phyloP scores from a whole-genome alignment of 495 filamentous ascomycete species.

The Evernia prunastri region DNA sequence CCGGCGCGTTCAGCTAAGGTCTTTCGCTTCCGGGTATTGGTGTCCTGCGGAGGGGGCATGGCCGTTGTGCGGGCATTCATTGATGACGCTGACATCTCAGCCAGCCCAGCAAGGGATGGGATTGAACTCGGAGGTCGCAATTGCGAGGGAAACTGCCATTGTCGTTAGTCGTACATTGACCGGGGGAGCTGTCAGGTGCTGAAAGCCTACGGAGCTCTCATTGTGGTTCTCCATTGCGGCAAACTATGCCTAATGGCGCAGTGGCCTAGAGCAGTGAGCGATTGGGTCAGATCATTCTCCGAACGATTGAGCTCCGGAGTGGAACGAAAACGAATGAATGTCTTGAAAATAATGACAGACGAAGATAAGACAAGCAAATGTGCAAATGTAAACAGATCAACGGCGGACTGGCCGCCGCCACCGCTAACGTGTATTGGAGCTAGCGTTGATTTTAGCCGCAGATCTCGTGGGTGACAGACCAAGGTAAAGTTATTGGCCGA shows the following conservation, averaged over 20 bases:
- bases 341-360: neutral
- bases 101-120: conserved; percentile 34
- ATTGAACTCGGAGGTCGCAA: conserved; percentile 20
- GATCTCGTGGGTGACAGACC: neutral
- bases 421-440: neutral
- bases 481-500: no score
- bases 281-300: neutral
- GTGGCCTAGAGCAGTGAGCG: neutral
- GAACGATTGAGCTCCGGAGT: neutral
- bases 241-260: neutral
- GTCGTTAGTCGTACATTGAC: neutral
- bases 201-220: conserved; percentile 24
- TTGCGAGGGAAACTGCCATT: conserved; percentile 23
- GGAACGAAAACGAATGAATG: neutral
- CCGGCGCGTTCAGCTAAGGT: conserved; percentile 52
- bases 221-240: conserved; percentile 24
- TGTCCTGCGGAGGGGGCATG: conserved; percentile 45
- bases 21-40: conserved; percentile 45
- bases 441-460: neutral
- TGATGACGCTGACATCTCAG: conserved; percentile 58
- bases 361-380: neutral
- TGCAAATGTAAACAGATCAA: conserved; percentile 6
- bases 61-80: conserved; percentile 58
- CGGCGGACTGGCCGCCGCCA: neutral
- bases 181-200: neutral